A percentile compares a stretch with the other conserved stretches of the same genome.
Evolutionary conservation across 2,329 filamentous ascomycete genomes (phyloP).

Genomic region (Xylaria sp.): DNA sequence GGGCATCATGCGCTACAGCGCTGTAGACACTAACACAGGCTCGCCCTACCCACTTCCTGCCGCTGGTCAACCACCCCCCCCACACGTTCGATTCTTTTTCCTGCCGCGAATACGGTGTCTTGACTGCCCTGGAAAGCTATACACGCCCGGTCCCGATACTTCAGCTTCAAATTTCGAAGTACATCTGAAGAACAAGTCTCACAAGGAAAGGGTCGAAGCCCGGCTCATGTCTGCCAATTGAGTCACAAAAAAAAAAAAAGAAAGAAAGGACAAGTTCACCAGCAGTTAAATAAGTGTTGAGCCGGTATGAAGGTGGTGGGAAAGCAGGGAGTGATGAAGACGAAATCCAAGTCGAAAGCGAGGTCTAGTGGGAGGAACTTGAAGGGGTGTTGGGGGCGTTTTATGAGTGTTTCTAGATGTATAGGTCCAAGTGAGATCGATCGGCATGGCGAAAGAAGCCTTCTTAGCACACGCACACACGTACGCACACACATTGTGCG

Average conservation of each 20-base stretch:
- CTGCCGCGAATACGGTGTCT: constrained; percentile 84
- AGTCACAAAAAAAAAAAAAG: not conserved
- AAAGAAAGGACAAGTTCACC: not conserved
- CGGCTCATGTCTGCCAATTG: constrained; percentile 14
- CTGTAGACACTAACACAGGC: constrained; percentile 68
- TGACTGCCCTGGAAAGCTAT: constrained; percentile 90
- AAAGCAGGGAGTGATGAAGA: not conserved
- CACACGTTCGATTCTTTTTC: constrained; percentile 71
- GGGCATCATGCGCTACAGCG: constrained; percentile 83
- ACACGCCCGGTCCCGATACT: constrained; percentile 80
- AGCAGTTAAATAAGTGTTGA: not conserved
- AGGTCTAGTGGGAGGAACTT: constrained; percentile 3
- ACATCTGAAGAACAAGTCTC: constrained; percentile 78
- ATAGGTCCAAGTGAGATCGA: constrained; percentile 6
- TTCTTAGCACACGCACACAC: not conserved
- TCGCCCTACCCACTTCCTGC: constrained; percentile 51
- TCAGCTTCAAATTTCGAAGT: constrained; percentile 89
- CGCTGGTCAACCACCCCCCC: constrained; percentile 47
- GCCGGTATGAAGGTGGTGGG: not conserved
- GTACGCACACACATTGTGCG: not conserved
- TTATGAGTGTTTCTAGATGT: constrained; percentile 13
- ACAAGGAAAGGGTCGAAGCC: constrained; percentile 64
- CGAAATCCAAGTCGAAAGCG: not conserved
- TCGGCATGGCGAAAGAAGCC: constrained; percentile 5
- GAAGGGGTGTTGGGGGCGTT: not conserved